Evolutionary conservation across 2,329 filamentous ascomycete species (phyloP).

Genomic region (Colletotrichum cereale): DNA sequence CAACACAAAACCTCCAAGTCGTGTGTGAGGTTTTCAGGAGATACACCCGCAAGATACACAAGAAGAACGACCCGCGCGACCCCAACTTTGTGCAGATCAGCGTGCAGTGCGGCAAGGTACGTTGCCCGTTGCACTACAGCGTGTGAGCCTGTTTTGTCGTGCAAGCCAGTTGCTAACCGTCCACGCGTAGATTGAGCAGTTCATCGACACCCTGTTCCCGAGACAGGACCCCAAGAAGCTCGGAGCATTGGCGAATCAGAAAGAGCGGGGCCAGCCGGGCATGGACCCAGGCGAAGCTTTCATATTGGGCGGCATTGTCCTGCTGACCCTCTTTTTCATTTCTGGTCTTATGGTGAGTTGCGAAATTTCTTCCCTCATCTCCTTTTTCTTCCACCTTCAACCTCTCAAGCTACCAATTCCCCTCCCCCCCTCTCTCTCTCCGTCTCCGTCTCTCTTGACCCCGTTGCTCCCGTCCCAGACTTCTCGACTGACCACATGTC

Average conservation of each 20-base stretch:
- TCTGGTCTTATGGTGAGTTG: slow-evolving; percentile 80
- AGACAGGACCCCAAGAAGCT: slow-evolving; percentile 78
- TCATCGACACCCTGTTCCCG: slow-evolving; percentile 94
- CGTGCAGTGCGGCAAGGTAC: slow-evolving; percentile 86
- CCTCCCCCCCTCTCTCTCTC: too few relatives aligned
- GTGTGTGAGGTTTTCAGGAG: slow-evolving; percentile 85
- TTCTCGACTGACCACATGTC: not conserved
- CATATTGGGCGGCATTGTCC: slow-evolving; percentile 75
- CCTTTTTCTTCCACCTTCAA: not conserved
- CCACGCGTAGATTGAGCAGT: slow-evolving; percentile 83
- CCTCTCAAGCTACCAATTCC: not conserved
- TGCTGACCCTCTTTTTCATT: slow-evolving; percentile 78
- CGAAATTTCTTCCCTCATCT: slow-evolving; percentile 22
- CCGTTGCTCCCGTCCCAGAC: not conserved
- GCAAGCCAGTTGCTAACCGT: slow-evolving; percentile 38
- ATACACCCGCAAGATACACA: slow-evolving; percentile 85
- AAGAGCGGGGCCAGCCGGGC: slow-evolving; percentile 55
- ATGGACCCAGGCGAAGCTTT: slow-evolving; percentile 71
- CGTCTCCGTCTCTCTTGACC: not conserved
- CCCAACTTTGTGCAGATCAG: slow-evolving; percentile 94
- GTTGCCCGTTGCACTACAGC: slow-evolving; percentile 23
- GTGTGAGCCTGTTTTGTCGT: slow-evolving; percentile 18
- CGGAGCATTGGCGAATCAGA: slow-evolving; percentile 54
- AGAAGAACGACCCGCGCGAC: slow-evolving; percentile 94
- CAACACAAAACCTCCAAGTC: slow-evolving; percentile 87